Base-by-base conservation (phyloP, 305 asterid species). In the Withania somnifera region DNA sequence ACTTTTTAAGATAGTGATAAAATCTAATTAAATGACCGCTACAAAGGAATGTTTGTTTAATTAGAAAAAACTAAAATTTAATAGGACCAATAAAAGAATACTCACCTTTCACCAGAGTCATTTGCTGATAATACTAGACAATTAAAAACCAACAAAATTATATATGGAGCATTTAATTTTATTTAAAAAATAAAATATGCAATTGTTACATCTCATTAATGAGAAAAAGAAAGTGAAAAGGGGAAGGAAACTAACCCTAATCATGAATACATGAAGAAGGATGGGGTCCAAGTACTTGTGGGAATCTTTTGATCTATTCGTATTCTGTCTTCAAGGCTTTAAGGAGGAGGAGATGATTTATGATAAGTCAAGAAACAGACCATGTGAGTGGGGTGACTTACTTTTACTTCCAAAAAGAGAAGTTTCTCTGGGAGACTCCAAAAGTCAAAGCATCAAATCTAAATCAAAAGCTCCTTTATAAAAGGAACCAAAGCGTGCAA, bases 391-490 rank as follows among this genome's bases (percentile, higher is more conserved):
- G 89, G 89, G 89, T 78, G 86, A 83, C 80, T 67, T 75, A 66
- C 67, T 86, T 85, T 87, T 87, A 79, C 77, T 76, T 84, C 87
- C 86, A 83, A 83, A 84, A 84, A 87, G 87, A 84, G 87, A 78
- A 84, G 87, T 84, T 84, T 87, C 85, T 82, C 88, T 82, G 84
- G 63, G 87, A 82, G 81, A 88, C 78, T 89, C 92, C 92, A 87
- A 88, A 93, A 93, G 93, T 89, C 93, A 89, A 91, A 89, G 90
- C 90, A 89, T 91, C 92, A 88, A 89, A 88, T 91, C 92, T 85
- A 40, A 81, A 73, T 84, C 82, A 85, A 87, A 85, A 84, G 89
- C 89, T 79, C 51, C 88, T 90, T 90, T 88, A 87, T 82, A 66
- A 90, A 89, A 85, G 82, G 84, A 61, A 83, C 86, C 89, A 77